Percentiles rank a stretch among this genome's conserved stretches.
These are phyloP conservation scores for Paracorniculantispora psalliotae DNA, from an alignment of 2,329 filamentous ascomycete species.

Conservation along the genomic window DNA sequence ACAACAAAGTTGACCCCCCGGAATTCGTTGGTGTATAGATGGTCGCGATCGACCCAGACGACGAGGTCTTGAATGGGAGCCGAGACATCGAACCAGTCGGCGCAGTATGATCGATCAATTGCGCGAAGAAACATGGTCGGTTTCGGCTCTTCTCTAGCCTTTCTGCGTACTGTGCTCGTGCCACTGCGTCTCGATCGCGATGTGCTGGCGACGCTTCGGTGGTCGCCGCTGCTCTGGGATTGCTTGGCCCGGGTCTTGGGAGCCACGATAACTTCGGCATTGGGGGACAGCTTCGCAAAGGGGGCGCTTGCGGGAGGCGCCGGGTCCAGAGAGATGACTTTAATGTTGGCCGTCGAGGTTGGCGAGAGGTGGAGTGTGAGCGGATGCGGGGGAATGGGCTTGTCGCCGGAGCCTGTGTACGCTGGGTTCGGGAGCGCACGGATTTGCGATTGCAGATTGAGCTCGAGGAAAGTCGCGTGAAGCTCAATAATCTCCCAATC, in stretches of 20 bases:
- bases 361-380: slow-evolving; percentile 90
- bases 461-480: slow-evolving; percentile 89
- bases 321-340: slow-evolving; percentile 77
- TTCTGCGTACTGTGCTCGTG: slow-evolving; percentile 60
- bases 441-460: slow-evolving; percentile 90
- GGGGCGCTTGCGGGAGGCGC: slow-evolving; percentile 60
- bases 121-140: slow-evolving; percentile 74
- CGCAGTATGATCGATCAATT: slow-evolving; percentile 63
- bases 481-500: slow-evolving; percentile 99
- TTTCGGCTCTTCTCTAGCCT: slow-evolving; percentile 58
- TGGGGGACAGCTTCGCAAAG: slow-evolving; percentile 88
- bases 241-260: slow-evolving; percentile 79
- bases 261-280: slow-evolving; percentile 95
- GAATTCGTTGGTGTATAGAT: slow-evolving; percentile 66
- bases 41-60: slow-evolving; percentile 80
- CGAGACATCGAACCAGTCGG: slow-evolving; percentile 75
- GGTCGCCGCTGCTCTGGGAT: slow-evolving; percentile 63
- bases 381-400: slow-evolving; percentile 61
- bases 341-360: slow-evolving; percentile 90
- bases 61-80: slow-evolving; percentile 55
- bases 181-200: slow-evolving; percentile 76
- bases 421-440: slow-evolving; percentile 85
- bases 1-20: slow-evolving; percentile 71
- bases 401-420: slow-evolving; percentile 48
- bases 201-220: slow-evolving; percentile 72